A percentile compares a stretch with the other conserved stretches of the same genome.
Evolutionary conservation across 345 rosid species (phyloP).

Genomic region (Psidium guajava): DNA sequence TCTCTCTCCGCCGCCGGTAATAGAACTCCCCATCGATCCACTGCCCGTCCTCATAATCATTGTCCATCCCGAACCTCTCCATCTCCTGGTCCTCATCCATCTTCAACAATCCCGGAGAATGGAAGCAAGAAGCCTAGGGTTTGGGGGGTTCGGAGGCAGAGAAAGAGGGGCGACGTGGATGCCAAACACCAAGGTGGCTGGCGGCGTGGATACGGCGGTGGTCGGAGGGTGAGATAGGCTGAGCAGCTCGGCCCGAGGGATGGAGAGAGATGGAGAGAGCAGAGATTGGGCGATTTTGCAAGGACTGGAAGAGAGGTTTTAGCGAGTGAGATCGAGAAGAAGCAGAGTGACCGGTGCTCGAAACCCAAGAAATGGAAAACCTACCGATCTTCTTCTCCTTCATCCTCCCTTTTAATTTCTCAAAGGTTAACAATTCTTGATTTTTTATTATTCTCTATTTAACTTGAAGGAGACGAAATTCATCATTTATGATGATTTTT

Average conservation of each 20-base stretch:
- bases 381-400: background rate
- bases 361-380: background rate
- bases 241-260: background rate
- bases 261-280: background rate
- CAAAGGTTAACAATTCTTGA: background rate
- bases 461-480: background rate
- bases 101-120: background rate
- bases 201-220: background rate
- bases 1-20: constrained; percentile 47
- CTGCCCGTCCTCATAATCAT: constrained; percentile 72
- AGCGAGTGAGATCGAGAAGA: background rate
- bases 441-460: background rate
- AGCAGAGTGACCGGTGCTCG: background rate
- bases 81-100: constrained; percentile 85
- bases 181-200: background rate
- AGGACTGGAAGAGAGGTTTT: no score
- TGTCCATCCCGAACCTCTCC: constrained; percentile 80
- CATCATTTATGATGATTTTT: no score
- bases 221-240: background rate
- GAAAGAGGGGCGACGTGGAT: background rate
- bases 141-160: background rate
- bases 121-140: background rate
- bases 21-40: constrained; percentile 71
- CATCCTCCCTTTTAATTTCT: background rate
- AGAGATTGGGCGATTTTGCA: no score